Evolutionary conservation across 2,329 filamentous ascomycete genomes (phyloP).

Genomic region (Leptographium radiaticola): DNA sequence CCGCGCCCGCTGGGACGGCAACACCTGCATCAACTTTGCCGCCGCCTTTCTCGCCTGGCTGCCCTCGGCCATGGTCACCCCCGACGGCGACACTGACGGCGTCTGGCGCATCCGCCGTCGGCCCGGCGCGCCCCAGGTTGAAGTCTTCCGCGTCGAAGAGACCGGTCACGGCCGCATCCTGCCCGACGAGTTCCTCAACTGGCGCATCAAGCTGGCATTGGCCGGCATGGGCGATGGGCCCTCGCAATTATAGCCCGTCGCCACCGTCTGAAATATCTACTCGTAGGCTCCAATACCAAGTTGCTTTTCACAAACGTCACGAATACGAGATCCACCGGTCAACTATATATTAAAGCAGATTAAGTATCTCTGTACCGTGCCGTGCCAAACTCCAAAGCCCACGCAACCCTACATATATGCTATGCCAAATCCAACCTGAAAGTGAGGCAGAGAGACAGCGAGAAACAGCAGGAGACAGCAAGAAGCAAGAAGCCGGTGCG

Average conservation of each 20-base stretch:
- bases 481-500: neutral
- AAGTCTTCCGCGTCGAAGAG: slow-evolving; percentile 62
- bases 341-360: neutral
- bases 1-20: slow-evolving; percentile 67
- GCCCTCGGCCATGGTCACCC: slow-evolving; percentile 45
- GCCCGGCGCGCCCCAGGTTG: slow-evolving; percentile 51
- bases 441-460: neutral
- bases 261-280: too few relatives aligned
- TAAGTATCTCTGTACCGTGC: neutral
- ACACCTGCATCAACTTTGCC: slow-evolving; percentile 87
- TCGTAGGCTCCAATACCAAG: too few relatives aligned
- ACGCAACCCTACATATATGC: slow-evolving; percentile 5
- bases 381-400: neutral
- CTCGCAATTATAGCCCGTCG: neutral
- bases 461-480: neutral
- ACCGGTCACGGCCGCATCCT: slow-evolving; percentile 65
- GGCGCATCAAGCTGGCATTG: slow-evolving; percentile 46
- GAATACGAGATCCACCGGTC: too few relatives aligned
- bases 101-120: slow-evolving; percentile 68
- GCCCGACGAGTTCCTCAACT: slow-evolving; percentile 64
- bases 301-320: too few relatives aligned
- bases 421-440: neutral
- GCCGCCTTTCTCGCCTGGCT: slow-evolving; percentile 63
- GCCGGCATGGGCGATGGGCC: neutral
- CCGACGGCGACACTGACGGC: slow-evolving; percentile 28